phyloP scores from a whole-genome alignment of 2,329 filamentous ascomycete species.

The Coniochaeta prunicola region DNA sequence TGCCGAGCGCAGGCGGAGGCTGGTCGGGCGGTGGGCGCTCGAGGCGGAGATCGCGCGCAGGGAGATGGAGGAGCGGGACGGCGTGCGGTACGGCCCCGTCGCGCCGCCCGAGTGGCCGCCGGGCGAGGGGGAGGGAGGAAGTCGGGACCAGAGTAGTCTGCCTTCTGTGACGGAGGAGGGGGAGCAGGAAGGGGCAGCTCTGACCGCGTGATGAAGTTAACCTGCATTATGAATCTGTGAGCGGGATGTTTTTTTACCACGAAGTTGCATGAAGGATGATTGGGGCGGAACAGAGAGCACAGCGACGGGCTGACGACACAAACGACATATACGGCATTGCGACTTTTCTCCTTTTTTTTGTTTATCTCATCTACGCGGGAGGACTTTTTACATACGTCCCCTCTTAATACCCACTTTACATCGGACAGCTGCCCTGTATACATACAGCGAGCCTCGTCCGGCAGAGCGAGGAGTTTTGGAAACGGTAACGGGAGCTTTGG shows the following conservation, averaged over 20 bases:
- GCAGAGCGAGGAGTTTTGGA: background rate
- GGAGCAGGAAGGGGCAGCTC: too few relatives aligned
- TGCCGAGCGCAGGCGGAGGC: constrained; percentile 31
- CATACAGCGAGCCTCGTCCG: background rate
- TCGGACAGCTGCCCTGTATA: background rate
- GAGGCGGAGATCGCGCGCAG: constrained; percentile 44
- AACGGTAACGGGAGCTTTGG: background rate
- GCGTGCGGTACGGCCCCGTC: constrained; percentile 33
- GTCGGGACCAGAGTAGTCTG: constrained; percentile 1
- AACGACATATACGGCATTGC: background rate
- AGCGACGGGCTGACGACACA: background rate
- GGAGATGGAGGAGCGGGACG: constrained; percentile 39
- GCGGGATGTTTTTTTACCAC: too few relatives aligned
- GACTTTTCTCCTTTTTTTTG: background rate
- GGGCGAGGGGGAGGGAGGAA: constrained; percentile 1
- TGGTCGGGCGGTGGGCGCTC: constrained; percentile 45
- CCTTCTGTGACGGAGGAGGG: background rate
- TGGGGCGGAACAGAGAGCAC: background rate
- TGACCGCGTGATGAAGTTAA: too few relatives aligned
- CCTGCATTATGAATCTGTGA: too few relatives aligned
- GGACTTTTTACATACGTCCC: background rate
- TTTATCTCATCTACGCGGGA: background rate
- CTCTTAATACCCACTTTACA: background rate
- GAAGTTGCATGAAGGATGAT: background rate
- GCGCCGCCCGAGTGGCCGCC: constrained; percentile 32